phyloP scores from a whole-genome alignment of 1,284 basidiomycete genomes.

The Ustilago shanxiensis region DNA sequence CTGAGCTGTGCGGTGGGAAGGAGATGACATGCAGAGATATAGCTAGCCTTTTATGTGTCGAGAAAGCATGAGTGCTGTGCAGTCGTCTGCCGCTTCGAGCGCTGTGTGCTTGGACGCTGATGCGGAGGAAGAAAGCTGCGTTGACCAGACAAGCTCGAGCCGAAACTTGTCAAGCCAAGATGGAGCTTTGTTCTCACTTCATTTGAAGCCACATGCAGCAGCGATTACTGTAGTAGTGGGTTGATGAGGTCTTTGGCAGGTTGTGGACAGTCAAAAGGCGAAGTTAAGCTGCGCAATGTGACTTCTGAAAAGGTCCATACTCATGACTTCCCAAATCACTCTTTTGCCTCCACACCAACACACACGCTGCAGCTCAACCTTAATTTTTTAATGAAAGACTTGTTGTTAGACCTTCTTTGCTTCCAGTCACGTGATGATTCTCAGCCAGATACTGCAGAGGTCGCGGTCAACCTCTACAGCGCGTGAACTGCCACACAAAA shows the following conservation, averaged over 20 bases:
- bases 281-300: too few relatives aligned
- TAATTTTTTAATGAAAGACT: background rate
- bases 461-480: constrained; percentile 6
- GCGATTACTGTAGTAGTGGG: too few relatives aligned
- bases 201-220: background rate
- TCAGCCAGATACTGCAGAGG: background rate
- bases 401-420: background rate
- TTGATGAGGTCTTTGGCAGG: constrained; percentile 1
- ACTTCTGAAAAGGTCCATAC: too few relatives aligned
- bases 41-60: background rate
- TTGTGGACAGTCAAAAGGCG: background rate
- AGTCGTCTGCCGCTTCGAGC: background rate
- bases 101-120: background rate
- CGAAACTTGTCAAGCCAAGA: background rate
- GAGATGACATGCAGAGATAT: too few relatives aligned
- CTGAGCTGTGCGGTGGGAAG: background rate
- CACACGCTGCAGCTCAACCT: background rate
- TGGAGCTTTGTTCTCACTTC: background rate
- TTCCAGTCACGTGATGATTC: background rate
- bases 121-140: constrained; percentile 2
- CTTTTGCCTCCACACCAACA: constrained; percentile 7
- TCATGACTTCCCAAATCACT: too few relatives aligned
- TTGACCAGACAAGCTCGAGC: background rate
- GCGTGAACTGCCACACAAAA: constrained; percentile 8
- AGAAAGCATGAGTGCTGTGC: background rate